Conservation (phyloP, 2,329 filamentous ascomycete species). For the Canariomyces notabilis region DNA sequence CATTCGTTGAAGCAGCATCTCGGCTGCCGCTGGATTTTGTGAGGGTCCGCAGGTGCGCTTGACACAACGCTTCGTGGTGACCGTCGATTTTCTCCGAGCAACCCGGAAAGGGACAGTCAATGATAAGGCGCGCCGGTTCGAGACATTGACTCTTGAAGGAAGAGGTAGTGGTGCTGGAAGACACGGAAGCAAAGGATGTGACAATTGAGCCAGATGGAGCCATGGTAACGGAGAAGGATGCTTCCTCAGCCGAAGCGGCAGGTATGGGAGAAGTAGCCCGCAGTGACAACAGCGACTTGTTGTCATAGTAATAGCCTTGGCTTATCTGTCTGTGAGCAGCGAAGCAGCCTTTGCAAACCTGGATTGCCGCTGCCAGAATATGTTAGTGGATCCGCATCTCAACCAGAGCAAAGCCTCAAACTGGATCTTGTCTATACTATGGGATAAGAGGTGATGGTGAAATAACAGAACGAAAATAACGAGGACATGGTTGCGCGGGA, state of each 20-base stretch:
- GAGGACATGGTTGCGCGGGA: slow-evolving; percentile 4
- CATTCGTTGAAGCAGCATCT: slow-evolving; percentile 1
- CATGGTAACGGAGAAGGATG: slow-evolving; percentile 7
- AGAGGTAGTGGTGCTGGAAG: not conserved
- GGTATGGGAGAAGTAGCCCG: slow-evolving; percentile 14
- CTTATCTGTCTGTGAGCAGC: slow-evolving; percentile 4
- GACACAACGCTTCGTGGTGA: slow-evolving; percentile 9
- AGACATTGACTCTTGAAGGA: not conserved
- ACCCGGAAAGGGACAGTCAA: slow-evolving; percentile 12
- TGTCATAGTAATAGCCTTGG: slow-evolving; percentile 15
- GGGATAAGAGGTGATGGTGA: not conserved
- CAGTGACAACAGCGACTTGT: slow-evolving; percentile 14
- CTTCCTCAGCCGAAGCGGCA: not conserved
- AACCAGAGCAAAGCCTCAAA: not conserved
- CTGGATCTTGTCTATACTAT: slow-evolving; percentile 1
- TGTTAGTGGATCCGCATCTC: not conserved
- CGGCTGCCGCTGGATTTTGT: not conserved
- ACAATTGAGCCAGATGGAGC: slow-evolving; percentile 2
- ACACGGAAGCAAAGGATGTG: not conserved
- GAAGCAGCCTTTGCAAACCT: slow-evolving; percentile 20
- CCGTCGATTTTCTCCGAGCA: slow-evolving; percentile 14
- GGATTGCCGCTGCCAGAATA: slow-evolving; percentile 11
- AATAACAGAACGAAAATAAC: not conserved
- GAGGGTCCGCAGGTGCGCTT: slow-evolving; percentile 7
- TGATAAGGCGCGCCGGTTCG: slow-evolving; percentile 1